Base-by-base conservation (phyloP, 108 stramenopile genomes). In the Craspedostauros australis region DNA sequence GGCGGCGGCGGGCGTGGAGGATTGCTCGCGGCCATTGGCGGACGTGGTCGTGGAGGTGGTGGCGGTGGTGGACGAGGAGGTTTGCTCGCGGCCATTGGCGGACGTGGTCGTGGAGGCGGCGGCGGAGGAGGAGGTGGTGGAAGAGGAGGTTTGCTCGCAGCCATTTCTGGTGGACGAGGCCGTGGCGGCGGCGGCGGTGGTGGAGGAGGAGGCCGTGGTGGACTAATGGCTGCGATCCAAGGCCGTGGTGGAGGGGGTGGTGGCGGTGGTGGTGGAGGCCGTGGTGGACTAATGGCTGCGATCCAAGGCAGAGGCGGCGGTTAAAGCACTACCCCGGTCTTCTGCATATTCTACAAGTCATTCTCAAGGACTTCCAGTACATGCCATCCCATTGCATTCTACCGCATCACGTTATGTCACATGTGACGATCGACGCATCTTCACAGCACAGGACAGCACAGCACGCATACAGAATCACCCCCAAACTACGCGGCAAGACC, bases 221-320 rank as follows among this genome's bases (percentile, higher is more conserved):
- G 76, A n/a, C 47, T 77, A 1, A 39, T 77, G n/a, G 70, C 46
- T 21, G 75, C 69, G 7, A 76, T 76, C 43, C 47, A 60, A 40
- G 68, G 57, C 16, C 59, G 75, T 5, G 70, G 70, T 33, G 54
- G 60, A 7, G 66, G 66, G 0, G 62, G 46, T 11, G 47, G 28
- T 52, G 54, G 54, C 34, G 21, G 34, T 11, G 56, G 46, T 4
- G 66, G 65, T 2, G 64, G 69, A 30, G 67, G 70, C 24, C 14
- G 71, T 60, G 76, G 76, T 11, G 76, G 76, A n/a, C 47, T 77
- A 1, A 39, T 77, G n/a, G 70, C 46, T 21, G 75, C 69, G 7
- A 76, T 76, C 43, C 47, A 60, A 40, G 68, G 57, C 16, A 53
- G 75, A 9, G 70, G 70, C 27, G 54, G 60, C 6, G 66, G 66